Evolutionary conservation across 108 stramenopile genomes (phyloP).

Genomic region (Conticribra guillardii): DNA sequence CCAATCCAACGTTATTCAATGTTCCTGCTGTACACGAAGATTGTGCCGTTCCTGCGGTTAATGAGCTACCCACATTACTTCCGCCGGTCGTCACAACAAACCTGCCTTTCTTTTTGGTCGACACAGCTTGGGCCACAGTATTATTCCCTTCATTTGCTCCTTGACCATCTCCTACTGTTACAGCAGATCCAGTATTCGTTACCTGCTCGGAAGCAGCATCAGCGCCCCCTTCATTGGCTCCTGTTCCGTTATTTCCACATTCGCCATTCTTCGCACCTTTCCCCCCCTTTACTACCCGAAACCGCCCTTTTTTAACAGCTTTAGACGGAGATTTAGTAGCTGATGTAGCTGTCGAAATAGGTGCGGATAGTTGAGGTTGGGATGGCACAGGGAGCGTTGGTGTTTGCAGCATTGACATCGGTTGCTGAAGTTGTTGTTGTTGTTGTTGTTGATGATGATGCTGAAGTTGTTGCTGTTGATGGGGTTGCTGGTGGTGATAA

Average conservation of each 20-base stretch:
- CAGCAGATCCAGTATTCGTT: neutral
- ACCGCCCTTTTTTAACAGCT: slow-evolving; percentile 36
- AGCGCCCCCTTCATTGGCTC: neutral
- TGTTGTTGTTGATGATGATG: slow-evolving; percentile 9
- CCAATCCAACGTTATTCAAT: neutral
- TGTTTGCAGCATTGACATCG: slow-evolving; percentile 28
- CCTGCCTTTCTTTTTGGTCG: slow-evolving; percentile 15
- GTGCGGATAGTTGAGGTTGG: neutral
- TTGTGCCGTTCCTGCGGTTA: neutral
- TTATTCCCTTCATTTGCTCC: neutral
- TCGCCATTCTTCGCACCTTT: slow-evolving; percentile 4
- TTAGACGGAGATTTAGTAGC: slow-evolving; percentile 4
- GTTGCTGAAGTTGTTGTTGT: slow-evolving; percentile 14
- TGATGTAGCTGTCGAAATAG: neutral
- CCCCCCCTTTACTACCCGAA: slow-evolving; percentile 37
- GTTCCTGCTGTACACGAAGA: neutral
- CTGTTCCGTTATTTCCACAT: neutral
- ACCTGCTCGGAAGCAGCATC: neutral
- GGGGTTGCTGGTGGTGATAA: slow-evolving; percentile 6
- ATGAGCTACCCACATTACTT: neutral
- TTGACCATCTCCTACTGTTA: neutral
- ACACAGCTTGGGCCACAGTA: neutral
- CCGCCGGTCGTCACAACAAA: slow-evolving; percentile 9
- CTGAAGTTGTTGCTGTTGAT: slow-evolving; percentile 6
- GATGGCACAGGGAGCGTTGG: slow-evolving; percentile 16